Percentiles rank a stretch among this genome's conserved stretches.
phyloP scores from a whole-genome alignment of 140 eudicot genomes.

The Senecio squalidus region DNA sequence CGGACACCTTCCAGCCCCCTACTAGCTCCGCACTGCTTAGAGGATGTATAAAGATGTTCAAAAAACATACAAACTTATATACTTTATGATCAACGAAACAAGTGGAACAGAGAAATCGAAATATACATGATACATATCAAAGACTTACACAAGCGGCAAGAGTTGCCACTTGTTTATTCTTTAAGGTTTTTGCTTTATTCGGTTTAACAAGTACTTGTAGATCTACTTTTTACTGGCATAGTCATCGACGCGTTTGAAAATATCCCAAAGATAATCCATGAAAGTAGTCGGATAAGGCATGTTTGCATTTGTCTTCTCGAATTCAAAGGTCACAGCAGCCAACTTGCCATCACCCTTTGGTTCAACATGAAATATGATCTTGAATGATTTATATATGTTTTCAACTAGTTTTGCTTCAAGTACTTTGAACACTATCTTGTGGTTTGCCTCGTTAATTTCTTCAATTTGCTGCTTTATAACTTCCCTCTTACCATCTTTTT shows the following conservation, averaged over 20 bases:
- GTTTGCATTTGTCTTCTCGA: conserved; percentile 26
- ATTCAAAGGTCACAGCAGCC: conserved; percentile 40
- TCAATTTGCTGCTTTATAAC: conserved; percentile 22
- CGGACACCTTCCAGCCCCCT: no score
- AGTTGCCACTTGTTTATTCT: no score
- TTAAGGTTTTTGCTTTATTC: no score
- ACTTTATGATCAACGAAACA: no score
- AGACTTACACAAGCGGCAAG: no score
- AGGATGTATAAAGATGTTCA: no score
- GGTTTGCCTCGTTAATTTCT: conserved; percentile 33
- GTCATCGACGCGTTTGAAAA: conserved; percentile 35
- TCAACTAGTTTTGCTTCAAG: conserved; percentile 40
- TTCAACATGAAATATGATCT: conserved; percentile 29
- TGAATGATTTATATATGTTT: conserved; percentile 31
- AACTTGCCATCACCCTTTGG: conserved; percentile 24
- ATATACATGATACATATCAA: no score
- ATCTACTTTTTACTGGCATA: conserved; percentile 3
- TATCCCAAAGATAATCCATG: conserved; percentile 28
- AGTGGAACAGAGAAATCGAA: no score
- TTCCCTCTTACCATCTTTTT: conserved; percentile 32
- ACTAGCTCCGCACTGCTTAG: no score
- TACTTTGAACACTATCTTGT: conserved; percentile 21
- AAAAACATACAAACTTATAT: no score
- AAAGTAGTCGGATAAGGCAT: conserved; percentile 31
- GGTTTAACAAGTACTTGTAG: background rate